phyloP scores from a whole-genome alignment of 306 rosid species.

The Dalbergia oliveri region DNA sequence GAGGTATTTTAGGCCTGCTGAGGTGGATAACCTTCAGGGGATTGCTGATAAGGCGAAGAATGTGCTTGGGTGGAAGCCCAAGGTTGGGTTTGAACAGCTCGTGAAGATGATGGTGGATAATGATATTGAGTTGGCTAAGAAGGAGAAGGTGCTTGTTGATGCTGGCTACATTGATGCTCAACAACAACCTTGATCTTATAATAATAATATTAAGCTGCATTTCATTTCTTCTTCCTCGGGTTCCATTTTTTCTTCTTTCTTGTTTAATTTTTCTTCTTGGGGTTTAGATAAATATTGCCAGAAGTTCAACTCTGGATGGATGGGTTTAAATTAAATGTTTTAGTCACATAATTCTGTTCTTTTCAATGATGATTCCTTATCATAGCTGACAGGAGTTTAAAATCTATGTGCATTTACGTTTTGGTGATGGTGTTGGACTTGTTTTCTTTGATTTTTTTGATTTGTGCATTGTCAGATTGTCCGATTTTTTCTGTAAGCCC shows the following conservation, averaged over 20 bases:
- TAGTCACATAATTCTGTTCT: conserved; percentile 25
- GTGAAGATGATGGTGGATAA: conserved; percentile 99
- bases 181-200: conserved; percentile 77
- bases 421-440: conserved; percentile 5
- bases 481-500: conserved; percentile 38
- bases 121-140: conserved; percentile 85
- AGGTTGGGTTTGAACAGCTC: conserved; percentile 80
- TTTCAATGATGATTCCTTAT: conserved; percentile 8
- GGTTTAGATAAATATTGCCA: conserved; percentile 4
- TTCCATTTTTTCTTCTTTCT: neutral
- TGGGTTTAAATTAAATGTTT: neutral
- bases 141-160: conserved; percentile 98
- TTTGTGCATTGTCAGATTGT: conserved; percentile 11
- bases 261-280: neutral
- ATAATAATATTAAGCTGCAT: no score
- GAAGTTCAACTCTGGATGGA: neutral
- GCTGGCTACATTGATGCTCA: conserved; percentile 99
- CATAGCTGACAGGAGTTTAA: conserved; percentile 37
- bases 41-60: conserved; percentile 83
- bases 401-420: conserved; percentile 43
- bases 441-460: neutral
- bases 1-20: conserved; percentile 87
- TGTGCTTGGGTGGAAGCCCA: conserved; percentile 94
- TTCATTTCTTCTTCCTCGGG: neutral
- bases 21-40: conserved; percentile 94